Conservation (phyloP, 306 rosid genomes). For the Sindora glabra region DNA sequence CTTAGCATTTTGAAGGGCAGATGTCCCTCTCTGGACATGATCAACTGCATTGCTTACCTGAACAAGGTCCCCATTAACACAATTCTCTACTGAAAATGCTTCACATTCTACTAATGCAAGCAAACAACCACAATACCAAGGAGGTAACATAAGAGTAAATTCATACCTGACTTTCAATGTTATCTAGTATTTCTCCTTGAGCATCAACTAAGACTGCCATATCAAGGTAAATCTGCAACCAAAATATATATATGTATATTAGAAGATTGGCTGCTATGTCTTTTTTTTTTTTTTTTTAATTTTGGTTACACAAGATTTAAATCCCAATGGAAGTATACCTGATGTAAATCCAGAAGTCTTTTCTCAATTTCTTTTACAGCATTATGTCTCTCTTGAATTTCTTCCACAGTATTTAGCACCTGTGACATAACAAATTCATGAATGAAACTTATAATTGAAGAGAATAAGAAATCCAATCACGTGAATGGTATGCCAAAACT, state of each 20-base stretch:
- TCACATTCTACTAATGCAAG: slow-evolving; percentile 13
- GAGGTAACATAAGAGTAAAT: not conserved
- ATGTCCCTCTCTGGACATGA: slow-evolving; percentile 78
- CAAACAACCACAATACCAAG: slow-evolving; percentile 14
- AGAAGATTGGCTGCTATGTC: too few relatives aligned
- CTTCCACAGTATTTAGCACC: slow-evolving; percentile 82
- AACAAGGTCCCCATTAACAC: slow-evolving; percentile 40
- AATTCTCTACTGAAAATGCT: slow-evolving; percentile 19
- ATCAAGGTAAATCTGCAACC: slow-evolving; percentile 83
- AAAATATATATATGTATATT: too few relatives aligned
- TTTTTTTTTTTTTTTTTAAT: not conserved
- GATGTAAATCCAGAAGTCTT: slow-evolving; percentile 90
- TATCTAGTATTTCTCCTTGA: slow-evolving; percentile 83
- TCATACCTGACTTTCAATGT: slow-evolving; percentile 93
- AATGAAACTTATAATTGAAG: not conserved
- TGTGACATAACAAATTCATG: slow-evolving; percentile 23
- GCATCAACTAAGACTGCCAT: slow-evolving; percentile 95
- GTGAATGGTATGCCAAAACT: not conserved
- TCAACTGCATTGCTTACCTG: slow-evolving; percentile 70
- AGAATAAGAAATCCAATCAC: not conserved
- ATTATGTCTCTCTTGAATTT: slow-evolving; percentile 95
- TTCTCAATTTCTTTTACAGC: slow-evolving; percentile 89
- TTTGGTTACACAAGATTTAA: not conserved
- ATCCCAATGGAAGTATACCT: slow-evolving; percentile 37
- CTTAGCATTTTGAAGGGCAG: slow-evolving; percentile 76